Base-by-base conservation (phyloP, 2,329 filamentous ascomycete genomes). In the Trichophyton benhamiae region DNA sequence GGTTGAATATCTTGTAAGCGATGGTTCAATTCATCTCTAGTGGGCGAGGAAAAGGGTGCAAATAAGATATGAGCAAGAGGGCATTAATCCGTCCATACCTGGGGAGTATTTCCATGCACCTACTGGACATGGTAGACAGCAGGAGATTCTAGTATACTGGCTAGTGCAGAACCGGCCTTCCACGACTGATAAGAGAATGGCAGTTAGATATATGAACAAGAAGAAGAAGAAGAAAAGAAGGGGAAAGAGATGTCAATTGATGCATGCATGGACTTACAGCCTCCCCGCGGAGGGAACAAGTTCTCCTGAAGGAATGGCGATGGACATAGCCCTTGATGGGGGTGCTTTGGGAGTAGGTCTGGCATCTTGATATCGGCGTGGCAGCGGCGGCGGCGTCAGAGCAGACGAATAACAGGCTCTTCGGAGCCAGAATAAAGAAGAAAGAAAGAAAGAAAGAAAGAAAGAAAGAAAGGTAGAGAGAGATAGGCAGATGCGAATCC, bases 81-180 rank as follows among this genome's bases (percentile, higher is more conserved):
- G 70, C 13, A 25, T 27, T 17, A 15, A 13, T 52, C 13, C 5
- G 8, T 36, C 7, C 49, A 67, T 71, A 84, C 82, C 76, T 63
- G 82, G 75, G 22, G 80, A 78, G 67, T 87, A 87, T 48, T 82
- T 75, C 86, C 87, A 97, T 62, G 92, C 83, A 9, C 88, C 87
- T 69, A 89, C 80, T 36, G 94, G 94, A 73, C 94, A 99, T 64
- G 94, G 94, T 62, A 99, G 75, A 73, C 94, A 99, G 73, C 94
- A 99, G 41, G 78, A 79, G 3, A 85, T 67, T 3, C 33, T 25
- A 2, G 68, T 61, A 7, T 72, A 65, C 8, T 81, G 66, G 0
- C 72, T 66, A 53, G 82, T 76, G 72, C 81, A 89, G 65, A 86
- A 80, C 63, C 87, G 80, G 62, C 85, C 85, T 22, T 77, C 76